Evolutionary conservation across 148 eudicot species (phyloP).

Genomic region (Suaeda aralocaspica): DNA sequence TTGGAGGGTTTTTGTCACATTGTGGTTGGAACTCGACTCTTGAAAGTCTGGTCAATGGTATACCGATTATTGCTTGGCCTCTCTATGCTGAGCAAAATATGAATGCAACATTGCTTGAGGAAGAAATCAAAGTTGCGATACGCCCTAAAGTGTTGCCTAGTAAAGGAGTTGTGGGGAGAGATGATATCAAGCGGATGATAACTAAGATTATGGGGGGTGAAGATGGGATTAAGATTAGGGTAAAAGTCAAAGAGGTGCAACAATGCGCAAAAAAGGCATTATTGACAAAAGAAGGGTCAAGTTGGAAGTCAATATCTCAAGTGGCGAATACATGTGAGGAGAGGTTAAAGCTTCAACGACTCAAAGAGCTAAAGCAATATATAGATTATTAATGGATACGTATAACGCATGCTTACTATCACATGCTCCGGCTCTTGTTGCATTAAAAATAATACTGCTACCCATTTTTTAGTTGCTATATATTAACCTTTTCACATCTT

Average conservation of each 20-base stretch:
- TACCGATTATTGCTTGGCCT: constrained; percentile 52
- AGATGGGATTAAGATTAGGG: constrained; percentile 26
- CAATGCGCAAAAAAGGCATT: background rate
- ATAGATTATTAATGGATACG: no score
- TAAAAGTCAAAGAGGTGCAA: constrained; percentile 16
- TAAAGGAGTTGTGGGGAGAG: constrained; percentile 31
- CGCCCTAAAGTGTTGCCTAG: constrained; percentile 27
- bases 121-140: constrained; percentile 34
- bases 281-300: constrained; percentile 11
- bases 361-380: background rate
- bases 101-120: constrained; percentile 33
- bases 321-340: constrained; percentile 2
- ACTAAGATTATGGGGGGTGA: constrained; percentile 24
- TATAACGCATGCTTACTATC: no score
- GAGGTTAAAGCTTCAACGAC: background rate
- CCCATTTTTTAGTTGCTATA: no score
- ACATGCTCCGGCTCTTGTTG: no score
- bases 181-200: constrained; percentile 34
- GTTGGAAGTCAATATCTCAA: constrained; percentile 5
- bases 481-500: no score
- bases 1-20: constrained; percentile 38
- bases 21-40: constrained; percentile 48
- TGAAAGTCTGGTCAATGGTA: constrained; percentile 38
- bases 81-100: constrained; percentile 43
- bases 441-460: no score